Base-by-base conservation (phyloP, 345 rosid species). In the Salix dunnii region DNA sequence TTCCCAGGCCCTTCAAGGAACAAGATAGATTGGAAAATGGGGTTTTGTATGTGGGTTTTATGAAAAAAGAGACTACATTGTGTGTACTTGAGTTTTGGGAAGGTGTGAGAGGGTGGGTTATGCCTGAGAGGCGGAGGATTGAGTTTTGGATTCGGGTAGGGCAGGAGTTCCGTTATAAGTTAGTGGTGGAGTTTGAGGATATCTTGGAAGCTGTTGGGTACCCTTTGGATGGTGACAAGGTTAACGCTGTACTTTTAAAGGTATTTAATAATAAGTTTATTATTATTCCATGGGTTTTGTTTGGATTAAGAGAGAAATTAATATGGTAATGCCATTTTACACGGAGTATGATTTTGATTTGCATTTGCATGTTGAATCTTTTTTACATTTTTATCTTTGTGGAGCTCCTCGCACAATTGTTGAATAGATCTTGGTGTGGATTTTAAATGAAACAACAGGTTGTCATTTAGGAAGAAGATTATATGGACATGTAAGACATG, bases 61-160 rank as follows among this genome's bases (percentile, higher is more conserved):
- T 84, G 80, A 83, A 67, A 6, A 68, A 80, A 8, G 84, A 76
- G 20, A 80, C 80, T 72, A 18, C 35, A 42, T 74, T 92, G 76
- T 83, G 85, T 82, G 92, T 87, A 70, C 77, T 76, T 82, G 85
- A 80, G 92, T 87, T 69, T 75, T 95, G 80, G 91, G 89, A 75
- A 79, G 51, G 12, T 91, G 94, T 91, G 18, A 89, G 92, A 82
- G 88, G 88, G n/a, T 95, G 98, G 99, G 49, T 91, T 38, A 82
- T 93, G 92, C 93, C 91, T 6, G 97, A 88, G 81, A 86, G 86
- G 82, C 80, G 85, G 70, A 87, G 88, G 77, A 66, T 89, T 12
- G 98, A 96, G 87, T 88, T 93, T 51, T 91, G 97, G 96, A 80
- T 90, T 35, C 79, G 80, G 86, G 88, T 74, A 7, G 35, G 74